Base-by-base conservation (phyloP, 2,329 filamentous ascomycete species). In the Bipolaris cookei region DNA sequence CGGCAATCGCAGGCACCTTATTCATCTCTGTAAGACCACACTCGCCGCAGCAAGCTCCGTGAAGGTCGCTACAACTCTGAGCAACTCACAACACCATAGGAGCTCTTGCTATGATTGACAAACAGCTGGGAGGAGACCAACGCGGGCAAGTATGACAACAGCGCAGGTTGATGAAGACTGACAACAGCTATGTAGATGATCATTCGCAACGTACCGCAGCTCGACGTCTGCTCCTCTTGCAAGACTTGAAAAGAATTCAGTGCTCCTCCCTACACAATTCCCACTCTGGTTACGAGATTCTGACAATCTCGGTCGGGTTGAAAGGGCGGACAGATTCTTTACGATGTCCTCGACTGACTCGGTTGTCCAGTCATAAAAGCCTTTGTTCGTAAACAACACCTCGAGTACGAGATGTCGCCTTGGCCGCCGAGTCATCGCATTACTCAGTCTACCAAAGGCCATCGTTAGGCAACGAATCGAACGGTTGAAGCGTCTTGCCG, bases 241-340 rank as follows among this genome's bases (percentile, higher is more conserved):
- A 52, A 39, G 39, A 45, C 48, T 43, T 32, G 23, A 35, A 14
- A 8, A 39, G 21, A 49, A 18, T 41, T n/a, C 10, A 39, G 25
- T 34, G 25, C 51, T 23, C 45, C 41, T 54, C 44, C 25, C 32
- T 13, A 21, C 28, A 23, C 51, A 13, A 37, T 39, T 39, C 41
- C 20, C 13, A 28, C 25, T 37, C 49, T 35, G 47, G 45, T 45
- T 34, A 50, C 35, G 13, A 39, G 39, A 13, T 41, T 35, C 28
- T 14, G 37, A 32, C 45, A 44, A 37, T 30, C 25, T 14, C 32
- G 20, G 21, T 13, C 16, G 42, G 6, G 11, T 35, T n/a, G 50
- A 57, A 38, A 43, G 48, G 32, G 18, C 8, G 13, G 37, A 10
- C 35, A n/a, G 14, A 18, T 14, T 11, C 25, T 23, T 18, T 7